These are phyloP conservation scores for Taphrina deformans DNA, from an alignment of 1,139 yeast species.

Conservation along the genomic window DNA sequence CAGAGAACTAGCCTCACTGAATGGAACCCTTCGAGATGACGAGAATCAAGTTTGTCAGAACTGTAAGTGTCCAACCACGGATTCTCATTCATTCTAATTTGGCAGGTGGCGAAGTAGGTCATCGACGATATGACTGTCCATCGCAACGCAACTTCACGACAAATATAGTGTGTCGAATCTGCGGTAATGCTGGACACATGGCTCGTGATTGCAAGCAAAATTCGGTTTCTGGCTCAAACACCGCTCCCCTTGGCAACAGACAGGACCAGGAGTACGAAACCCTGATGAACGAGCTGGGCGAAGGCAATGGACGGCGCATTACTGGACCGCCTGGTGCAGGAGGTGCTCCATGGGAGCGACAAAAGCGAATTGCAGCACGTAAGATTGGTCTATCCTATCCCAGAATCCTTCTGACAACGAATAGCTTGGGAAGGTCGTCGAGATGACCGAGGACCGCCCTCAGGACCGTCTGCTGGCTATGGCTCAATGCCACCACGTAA, in stretches of 20 bases:
- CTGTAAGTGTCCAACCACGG: constrained; percentile 43
- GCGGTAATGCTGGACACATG: constrained; percentile 83
- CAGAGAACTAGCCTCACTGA: constrained; percentile 84
- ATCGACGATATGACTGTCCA: constrained; percentile 63
- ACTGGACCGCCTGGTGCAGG: constrained; percentile 24
- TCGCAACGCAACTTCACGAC: constrained; percentile 56
- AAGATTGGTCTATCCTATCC: not conserved
- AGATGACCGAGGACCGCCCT: constrained; percentile 16
- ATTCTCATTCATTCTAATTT: not conserved
- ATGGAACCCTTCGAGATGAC: constrained; percentile 88
- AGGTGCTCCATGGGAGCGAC: constrained; percentile 31
- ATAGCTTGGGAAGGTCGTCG: constrained; percentile 28
- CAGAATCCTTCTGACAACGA: not conserved
- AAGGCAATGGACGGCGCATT: constrained; percentile 25
- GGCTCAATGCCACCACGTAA: constrained; percentile 32
- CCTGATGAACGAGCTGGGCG: constrained; percentile 53
- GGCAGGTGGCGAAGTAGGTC: constrained; percentile 58
- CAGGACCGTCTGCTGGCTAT: constrained; percentile 13
- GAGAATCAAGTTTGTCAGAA: constrained; percentile 65
- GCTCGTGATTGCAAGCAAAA: constrained; percentile 75
- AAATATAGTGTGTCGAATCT: constrained; percentile 66
- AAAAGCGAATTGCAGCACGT: constrained; percentile 18
- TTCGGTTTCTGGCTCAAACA: constrained; percentile 38
- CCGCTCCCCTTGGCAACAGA: constrained; percentile 40
- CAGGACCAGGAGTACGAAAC: constrained; percentile 55